phyloP scores from a whole-genome alignment of 2,329 filamentous ascomycete genomes.

The Aspergillus brasiliensis region DNA sequence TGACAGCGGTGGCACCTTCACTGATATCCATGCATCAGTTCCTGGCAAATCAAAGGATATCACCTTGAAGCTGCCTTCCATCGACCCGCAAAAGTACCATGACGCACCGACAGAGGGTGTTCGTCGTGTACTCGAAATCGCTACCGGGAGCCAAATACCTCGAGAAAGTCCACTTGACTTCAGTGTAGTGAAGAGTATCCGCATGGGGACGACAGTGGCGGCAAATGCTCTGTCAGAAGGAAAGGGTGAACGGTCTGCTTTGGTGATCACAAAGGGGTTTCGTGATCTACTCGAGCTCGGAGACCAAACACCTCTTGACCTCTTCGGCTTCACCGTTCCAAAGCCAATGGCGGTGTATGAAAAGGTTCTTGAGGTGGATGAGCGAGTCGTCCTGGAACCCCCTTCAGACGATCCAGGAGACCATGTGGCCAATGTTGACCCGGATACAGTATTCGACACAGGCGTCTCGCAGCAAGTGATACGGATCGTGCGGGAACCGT shows the following conservation, averaged over 20 bases:
- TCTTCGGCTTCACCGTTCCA: conserved; percentile 80
- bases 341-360: conserved; percentile 63
- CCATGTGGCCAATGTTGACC: conserved; percentile 17
- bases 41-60: conserved; percentile 12
- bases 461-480: conserved; percentile 66
- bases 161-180: conserved; percentile 13
- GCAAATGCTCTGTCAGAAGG: conserved; percentile 70
- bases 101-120: conserved; percentile 16
- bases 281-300: conserved; percentile 81
- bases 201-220: conserved; percentile 89
- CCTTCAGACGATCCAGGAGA: conserved; percentile 26
- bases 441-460: conserved; percentile 61
- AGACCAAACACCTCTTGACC: conserved; percentile 80
- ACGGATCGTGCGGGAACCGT: conserved; percentile 63
- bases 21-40: conserved; percentile 11
- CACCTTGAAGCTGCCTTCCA: conserved; percentile 15
- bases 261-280: conserved; percentile 71
- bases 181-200: conserved; percentile 55
- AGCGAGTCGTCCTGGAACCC: conserved; percentile 50
- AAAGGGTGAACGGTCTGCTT: conserved; percentile 23
- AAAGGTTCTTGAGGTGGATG: conserved; percentile 27
- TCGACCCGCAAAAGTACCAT: conserved; percentile 14
- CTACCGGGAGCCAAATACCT: conserved; percentile 8
- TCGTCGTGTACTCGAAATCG: conserved; percentile 14
- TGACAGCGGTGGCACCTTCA: conserved; percentile 14